Evolutionary conservation across 2,329 filamentous ascomycete genomes (phyloP), one percentile per base, ranked within the genome.

Genomic region (Amesomyces nigricolor): DNA sequence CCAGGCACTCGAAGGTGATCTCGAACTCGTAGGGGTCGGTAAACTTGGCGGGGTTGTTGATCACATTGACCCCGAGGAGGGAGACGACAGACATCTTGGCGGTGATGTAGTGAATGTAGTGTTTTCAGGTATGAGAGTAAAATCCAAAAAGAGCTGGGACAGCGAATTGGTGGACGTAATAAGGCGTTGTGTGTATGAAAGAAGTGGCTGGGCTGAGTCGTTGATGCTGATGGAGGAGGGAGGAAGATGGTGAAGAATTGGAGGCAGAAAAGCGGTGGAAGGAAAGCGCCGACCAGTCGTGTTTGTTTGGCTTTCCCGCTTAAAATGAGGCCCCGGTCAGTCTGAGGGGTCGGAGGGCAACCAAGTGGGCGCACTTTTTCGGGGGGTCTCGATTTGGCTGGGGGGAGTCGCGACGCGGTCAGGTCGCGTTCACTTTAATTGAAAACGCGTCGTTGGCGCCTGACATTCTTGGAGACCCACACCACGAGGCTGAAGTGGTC

Each of bases 1-100:
- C 94, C 22, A 97, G 83, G 68, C 94, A 97, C 74, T 99, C 94
- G 61, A 99, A 99, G 16, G 94, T 99, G 71, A 99, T 97, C 75
- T 99, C 92, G 65, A 99, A 96, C 72, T 94, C 86, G 72, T 99
- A 99, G 53, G 90, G 85, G 71, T 92, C 88, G 66, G 85, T 87
- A 76, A 99, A 97, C 65, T 88, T 85, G 67, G 94, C 91, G 68
- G 94, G 94, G 77, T 99, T 99, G 82, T 99, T 97, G 71, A 91
- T 80, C 65, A 99, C 89, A 73, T 94, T 89, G 67, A 99, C 94
- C 69, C 92, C 92, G 64, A 99, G 83, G 58, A 99, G 85, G 64
- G 91, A 95, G 62, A 99, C 91, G 69, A 96, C 89, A 70, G 94
- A 96, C 94, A 96, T 96, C 63, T 70, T 81, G 75, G 54, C 42